Conservation (phyloP, 257 asterid genomes). For the Fraxinus quadrangulata region DNA sequence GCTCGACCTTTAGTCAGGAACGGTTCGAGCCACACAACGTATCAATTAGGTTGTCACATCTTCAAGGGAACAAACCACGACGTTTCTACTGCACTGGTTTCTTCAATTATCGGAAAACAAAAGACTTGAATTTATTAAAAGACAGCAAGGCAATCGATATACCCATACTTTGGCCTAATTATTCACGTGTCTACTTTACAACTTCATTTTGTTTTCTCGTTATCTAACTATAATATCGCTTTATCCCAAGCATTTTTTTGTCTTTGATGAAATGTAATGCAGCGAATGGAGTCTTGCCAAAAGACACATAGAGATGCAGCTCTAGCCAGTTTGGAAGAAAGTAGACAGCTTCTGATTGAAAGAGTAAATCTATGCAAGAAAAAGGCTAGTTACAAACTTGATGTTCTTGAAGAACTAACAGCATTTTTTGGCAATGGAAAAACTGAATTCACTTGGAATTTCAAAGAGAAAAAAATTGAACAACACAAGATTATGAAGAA, state of each 20-base stretch:
- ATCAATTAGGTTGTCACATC: neutral
- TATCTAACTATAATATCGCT: neutral
- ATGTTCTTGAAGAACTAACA: slow-evolving; percentile 40
- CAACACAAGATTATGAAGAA: slow-evolving; percentile 13
- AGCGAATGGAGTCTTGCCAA: slow-evolving; percentile 38
- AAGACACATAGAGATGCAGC: slow-evolving; percentile 36
- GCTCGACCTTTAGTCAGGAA: neutral
- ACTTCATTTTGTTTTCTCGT: neutral
- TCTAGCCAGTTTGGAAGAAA: slow-evolving; percentile 41
- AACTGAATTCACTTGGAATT: slow-evolving; percentile 27
- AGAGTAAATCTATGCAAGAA: slow-evolving; percentile 32
- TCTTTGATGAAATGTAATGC: slow-evolving; percentile 6
- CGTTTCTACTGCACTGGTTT: neutral
- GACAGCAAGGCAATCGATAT: neutral
- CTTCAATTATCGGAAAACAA: neutral
- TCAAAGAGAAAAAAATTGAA: slow-evolving; percentile 10
- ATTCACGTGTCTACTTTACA: neutral
- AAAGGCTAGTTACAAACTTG: slow-evolving; percentile 19
- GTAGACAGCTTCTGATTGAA: slow-evolving; percentile 40
- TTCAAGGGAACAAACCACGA: too few relatives aligned
- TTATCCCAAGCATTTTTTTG: neutral
- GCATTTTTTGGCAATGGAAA: slow-evolving; percentile 37
- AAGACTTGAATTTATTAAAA: too few relatives aligned
- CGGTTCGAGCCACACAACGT: neutral
- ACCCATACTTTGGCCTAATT: too few relatives aligned